These are phyloP conservation scores for Pilobolus umbonatus DNA, from an alignment of 192 early-diverging fungal genomes.

Conservation along the genomic window DNA sequence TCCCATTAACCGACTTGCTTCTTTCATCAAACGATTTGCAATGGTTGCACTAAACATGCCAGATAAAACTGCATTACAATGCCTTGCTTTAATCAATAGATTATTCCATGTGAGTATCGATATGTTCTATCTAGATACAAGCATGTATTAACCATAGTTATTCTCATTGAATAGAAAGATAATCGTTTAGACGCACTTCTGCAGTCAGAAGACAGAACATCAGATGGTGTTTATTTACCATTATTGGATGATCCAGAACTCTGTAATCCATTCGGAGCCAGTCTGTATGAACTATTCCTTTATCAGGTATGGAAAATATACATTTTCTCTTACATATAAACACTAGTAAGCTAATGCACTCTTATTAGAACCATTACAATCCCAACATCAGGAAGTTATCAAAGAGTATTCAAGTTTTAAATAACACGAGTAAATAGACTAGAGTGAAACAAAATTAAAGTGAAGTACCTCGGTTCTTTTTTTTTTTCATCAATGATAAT, in stretches of 20 bases:
- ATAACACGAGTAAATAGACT: too few species aligned
- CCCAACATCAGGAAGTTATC: conserved; percentile 49
- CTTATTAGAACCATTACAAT: conserved; percentile 49
- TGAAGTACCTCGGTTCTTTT: too few species aligned
- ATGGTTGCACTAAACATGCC: conserved; percentile 72
- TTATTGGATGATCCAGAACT: conserved; percentile 88
- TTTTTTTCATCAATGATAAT: neutral
- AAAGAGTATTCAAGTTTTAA: too few species aligned
- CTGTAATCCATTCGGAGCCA: conserved; percentile 92
- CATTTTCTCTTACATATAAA: neutral
- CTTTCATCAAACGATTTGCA: conserved; percentile 83
- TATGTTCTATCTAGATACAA: neutral
- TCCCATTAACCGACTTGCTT: conserved; percentile 75
- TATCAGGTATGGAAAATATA: conserved; percentile 52
- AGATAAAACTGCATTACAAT: conserved; percentile 63
- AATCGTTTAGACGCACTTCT: conserved; percentile 48
- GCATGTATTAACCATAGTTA: conserved; percentile 14
- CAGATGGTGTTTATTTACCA: conserved; percentile 75
- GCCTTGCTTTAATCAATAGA: conserved; percentile 59
- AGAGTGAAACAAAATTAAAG: neutral
- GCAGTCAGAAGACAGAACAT: conserved; percentile 46
- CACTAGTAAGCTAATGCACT: neutral
- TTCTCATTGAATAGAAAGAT: conserved; percentile 37
- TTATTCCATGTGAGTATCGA: conserved; percentile 49
- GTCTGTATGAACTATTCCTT: conserved; percentile 80